Evolutionary conservation across 2,329 filamentous ascomycete genomes (phyloP), one percentile per base, ranked within the genome.

Genomic region (Pseudogymnoascus sp.): DNA sequence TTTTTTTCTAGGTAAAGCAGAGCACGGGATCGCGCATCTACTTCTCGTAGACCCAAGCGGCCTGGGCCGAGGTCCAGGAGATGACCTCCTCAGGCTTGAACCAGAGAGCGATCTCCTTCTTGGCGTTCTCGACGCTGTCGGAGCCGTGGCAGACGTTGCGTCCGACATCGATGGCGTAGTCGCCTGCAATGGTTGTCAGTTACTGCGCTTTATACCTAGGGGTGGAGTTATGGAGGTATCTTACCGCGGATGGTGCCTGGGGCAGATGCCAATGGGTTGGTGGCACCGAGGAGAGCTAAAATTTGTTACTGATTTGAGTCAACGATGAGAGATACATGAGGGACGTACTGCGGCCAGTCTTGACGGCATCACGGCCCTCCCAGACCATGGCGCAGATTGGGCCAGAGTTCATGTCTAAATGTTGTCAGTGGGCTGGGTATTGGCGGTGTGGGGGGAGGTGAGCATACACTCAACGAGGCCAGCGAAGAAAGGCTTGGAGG

Each of bases 91-190:
- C 87, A 71, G 90, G 82, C 80, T 89, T 87, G 90, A 99, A 99
- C 94, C 94, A 99, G 77, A 97, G 88, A 74, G 88, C 89, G 77
- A 99, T 99, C 85, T 99, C 94, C 90, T 97, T 97, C 89, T 97
- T 86, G 81, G 94, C 94, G 83, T 86, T 96, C 87, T 99, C 94
- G 80, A 99, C 93, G 77, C 84, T 87, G 86, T 99, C 94, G 80
- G 92, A 97, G 78, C 94, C 94, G 88, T 99, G 94, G 90, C 93
- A 97, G 82, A 97, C 92, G 85, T 99, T 99, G 79, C 93, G 91
- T 81, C 94, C 94, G 76, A 92, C 88, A 73, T 91, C 87, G 71
- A 93, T 89, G 76, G 89, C 88, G 77, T 78, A 92, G 82, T 92
- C 89, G 77, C 87, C 86, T 80, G 81, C 61, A 62, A 7, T 21